These are phyloP conservation scores for Diaporthe batatas DNA, from an alignment of 2,329 filamentous ascomycete genomes.

Conservation along the genomic window DNA sequence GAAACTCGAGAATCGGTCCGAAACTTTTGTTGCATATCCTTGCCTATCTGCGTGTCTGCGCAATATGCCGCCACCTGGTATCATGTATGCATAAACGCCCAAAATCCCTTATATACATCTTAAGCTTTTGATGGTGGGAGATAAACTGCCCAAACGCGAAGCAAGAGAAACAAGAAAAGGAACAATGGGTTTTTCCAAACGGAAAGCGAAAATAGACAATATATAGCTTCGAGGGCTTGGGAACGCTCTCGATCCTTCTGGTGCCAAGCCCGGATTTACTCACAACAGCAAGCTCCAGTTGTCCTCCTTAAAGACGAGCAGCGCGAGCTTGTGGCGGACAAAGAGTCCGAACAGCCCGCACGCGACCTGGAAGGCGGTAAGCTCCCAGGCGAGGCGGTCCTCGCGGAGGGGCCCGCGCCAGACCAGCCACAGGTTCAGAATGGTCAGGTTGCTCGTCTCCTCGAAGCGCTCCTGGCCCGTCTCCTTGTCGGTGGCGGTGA, in stretches of 20 bases:
- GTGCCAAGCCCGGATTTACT: not conserved
- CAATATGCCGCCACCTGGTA: conserved; percentile 20
- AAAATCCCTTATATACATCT: conserved; percentile 30
- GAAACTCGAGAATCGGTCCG: not conserved
- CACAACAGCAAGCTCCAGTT: conserved; percentile 67
- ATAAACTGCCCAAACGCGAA: not conserved
- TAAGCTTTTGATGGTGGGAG: not conserved
- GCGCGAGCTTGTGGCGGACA: conserved; percentile 85
- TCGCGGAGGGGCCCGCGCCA: conserved; percentile 94
- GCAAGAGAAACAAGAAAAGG: not conserved
- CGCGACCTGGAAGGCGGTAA: conserved; percentile 81
- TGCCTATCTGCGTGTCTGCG: not conserved
- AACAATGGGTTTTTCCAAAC: not conserved
- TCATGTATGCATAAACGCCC: conserved; percentile 29
- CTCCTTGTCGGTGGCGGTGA: conserved; percentile 67
- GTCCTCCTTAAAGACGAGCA: conserved; percentile 91
- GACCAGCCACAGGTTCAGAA: conserved; percentile 96
- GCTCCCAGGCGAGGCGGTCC: conserved; percentile 82
- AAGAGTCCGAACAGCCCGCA: conserved; percentile 88
- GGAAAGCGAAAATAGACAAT: not conserved
- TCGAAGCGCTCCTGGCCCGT: conserved; percentile 70
- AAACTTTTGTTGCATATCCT: not conserved
- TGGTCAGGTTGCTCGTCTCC: conserved; percentile 90
- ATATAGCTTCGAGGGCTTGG: not conserved
- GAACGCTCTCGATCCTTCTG: not conserved